Base-by-base conservation (phyloP, 805 yeast genomes). In the Candida sphagnicola region DNA sequence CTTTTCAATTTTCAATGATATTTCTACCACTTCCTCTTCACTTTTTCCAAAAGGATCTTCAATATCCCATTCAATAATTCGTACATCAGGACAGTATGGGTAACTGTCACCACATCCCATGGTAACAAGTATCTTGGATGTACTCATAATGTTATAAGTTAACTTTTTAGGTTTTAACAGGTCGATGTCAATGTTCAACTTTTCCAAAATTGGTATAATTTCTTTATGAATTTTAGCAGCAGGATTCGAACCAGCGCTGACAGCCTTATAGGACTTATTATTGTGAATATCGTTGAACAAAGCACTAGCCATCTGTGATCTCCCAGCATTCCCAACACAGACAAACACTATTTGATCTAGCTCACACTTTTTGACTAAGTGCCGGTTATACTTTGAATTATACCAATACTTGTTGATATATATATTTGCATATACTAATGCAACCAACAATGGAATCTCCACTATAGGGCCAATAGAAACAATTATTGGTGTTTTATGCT, bases 391-490 rank as follows among this genome's bases (percentile, higher is more conserved):
- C 25, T 21, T 21, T 8, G 11, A 8, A 11, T 8, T 8, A 21
- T 21, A 21, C 25, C 25, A 21, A 21, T 21, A 21, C 25, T 11
- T 28, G 12, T 48, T 54, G 35, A 67, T 58, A 44, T 53, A 61
- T 43, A 48, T 58, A 8, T 74, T 66, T 5, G 67, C 59, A 43
- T 62, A 57, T 4, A 68, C 52, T 19, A 73, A 44, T 1, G 57
- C 15, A 38, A 73, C 46, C 29, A 77, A 57, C 5, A 77, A 66
- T 4, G 82, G 82, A 8, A 77, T 77, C 46, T 77, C 83, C n/a
- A 77, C 49, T 26, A 77, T 57, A 1, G 82, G 82, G 2, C 82
- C 82, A 50, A 77, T 73, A 0, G 82, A 75, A 2, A 82, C 75
- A 4, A 82, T 82, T 28, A 77, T 64, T 1, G 80, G 70, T 48